Conservation (phyloP, 352 stramenopile species). For the Pseudoperonospora humuli region DNA sequence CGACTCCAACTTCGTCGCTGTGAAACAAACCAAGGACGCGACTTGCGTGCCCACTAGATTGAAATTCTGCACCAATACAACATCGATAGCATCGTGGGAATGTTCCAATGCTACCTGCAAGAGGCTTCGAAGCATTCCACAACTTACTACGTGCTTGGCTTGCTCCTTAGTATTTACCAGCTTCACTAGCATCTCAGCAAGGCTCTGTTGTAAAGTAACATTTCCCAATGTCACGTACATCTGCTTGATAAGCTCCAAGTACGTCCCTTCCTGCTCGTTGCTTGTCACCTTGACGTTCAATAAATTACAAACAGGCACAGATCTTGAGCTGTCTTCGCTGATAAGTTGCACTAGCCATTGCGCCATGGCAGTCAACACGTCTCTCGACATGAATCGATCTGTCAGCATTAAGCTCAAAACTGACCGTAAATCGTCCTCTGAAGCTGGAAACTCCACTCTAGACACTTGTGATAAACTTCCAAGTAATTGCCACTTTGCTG, state of each 20-base stretch:
- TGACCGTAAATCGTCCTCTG: slow-evolving; percentile 8
- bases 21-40: slow-evolving; percentile 20
- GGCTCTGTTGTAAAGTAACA: slow-evolving; percentile 15
- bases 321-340: neutral
- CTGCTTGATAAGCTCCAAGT: slow-evolving; percentile 56
- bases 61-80: slow-evolving; percentile 13
- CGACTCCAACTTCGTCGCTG: slow-evolving; percentile 1
- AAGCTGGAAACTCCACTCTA: neutral
- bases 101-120: slow-evolving; percentile 40
- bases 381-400: slow-evolving; percentile 29
- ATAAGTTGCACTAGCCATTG: slow-evolving; percentile 27
- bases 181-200: slow-evolving; percentile 26
- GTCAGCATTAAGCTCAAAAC: slow-evolving; percentile 20
- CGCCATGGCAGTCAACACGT: slow-evolving; percentile 31
- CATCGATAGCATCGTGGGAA: slow-evolving; percentile 1
- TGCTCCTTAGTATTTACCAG: slow-evolving; percentile 36
- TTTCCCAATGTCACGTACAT: slow-evolving; percentile 60
- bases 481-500: slow-evolving; percentile 25
- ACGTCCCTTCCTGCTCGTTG: slow-evolving; percentile 13
- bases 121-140: slow-evolving; percentile 32
- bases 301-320: neutral
- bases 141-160: slow-evolving; percentile 35
- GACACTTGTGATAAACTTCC: neutral
- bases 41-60: slow-evolving; percentile 14
- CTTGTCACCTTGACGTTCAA: slow-evolving; percentile 8